Base-by-base conservation (phyloP, 1,139 yeast genomes). In the Saccharomycopsis hybrid region DNA sequence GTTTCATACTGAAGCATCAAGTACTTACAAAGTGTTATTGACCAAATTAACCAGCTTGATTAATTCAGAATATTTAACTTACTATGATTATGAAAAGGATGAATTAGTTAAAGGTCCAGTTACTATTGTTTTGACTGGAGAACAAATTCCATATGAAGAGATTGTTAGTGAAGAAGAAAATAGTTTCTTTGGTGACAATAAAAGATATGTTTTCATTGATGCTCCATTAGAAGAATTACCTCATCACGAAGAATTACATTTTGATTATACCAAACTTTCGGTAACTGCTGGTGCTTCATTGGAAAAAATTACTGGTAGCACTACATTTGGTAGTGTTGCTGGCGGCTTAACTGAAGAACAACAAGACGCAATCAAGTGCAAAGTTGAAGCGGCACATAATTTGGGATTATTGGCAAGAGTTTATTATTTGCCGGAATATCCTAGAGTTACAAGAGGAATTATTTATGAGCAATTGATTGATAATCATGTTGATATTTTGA, bases 371-470 rank as follows among this genome's bases (percentile, higher is more conserved):
- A 51, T 74, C 4, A 54, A 52, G 25, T 45, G 52, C 1, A 56
- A 57, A 30, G 58, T 73, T 5, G 58, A 61, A 1, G 54, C 48
- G 5, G 72, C 76, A 1, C 78, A 73, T 53, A 51, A 56, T 0
- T 18, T 58, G 13, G 69, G 70, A 3, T 55, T 76, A 33, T 62
- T 64, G 50, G 65, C 74, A 1, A 63, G 81, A 41, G 62, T 75
- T 35, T 77, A 80, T 80, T 78, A 72, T 35, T 71, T 74, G 2
- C 80, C 80, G 0, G 59, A 61, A 39, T 74, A 76, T 73, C 77
- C 80, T 1, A 55, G 60, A 2, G 48, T 56, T 5, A 58, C 58
- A n/a, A 64, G 74, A 48, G 58, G 67, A 42, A 57, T 54, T 1
- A 61, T 73, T 11, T 75, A 77, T 78, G 71, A 62, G 48, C 60